Evolutionary conservation across 2,329 filamentous ascomycete species (phyloP), one percentile per base, ranked within the genome.

Genomic region (Fusarium sp.): DNA sequence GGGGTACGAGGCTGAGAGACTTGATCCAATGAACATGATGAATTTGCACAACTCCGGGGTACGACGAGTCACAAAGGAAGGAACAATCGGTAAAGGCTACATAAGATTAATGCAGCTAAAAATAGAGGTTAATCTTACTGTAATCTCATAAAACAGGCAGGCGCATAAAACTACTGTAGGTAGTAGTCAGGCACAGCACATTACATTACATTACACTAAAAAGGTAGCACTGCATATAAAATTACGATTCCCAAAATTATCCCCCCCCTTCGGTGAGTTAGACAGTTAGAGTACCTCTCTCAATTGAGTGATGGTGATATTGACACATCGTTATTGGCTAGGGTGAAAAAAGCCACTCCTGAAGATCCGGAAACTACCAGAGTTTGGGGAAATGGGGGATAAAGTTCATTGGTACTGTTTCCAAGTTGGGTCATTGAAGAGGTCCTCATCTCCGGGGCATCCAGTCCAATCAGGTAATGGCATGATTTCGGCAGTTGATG

Each of bases 341-440:
- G 34, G 12, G 26, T 20, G 7, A n/a, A 51, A 55, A 31, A 62
- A 65, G 67, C 71, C 67, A 72, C 71, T 69, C 71, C 61, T 73
- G 69, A 74, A 67, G 67, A 73, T 72, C 60, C 64, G 65, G 71
- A 67, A 63, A 45, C 64, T 69, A 73, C 61, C 62, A 70, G 46
- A 71, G 55, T 52, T 71, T 72, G 69, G 71, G 62, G 67, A 67
- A 63, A 58, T 28, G 34, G 52, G 34, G 53, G 15, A 28, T 18
- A 16, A 52, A 55, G 52, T 40, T 37, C 44, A 70, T 69, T 67
- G 64, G 63, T 58, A 46, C 41, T 36, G 36, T 28, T 10, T 45
- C 31, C 31, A 57, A 60, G 40, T 59, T 26, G 51, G 40, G 47
- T 30, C 42, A 42, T 49, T 28, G 31, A 38, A 62, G 45, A 33